Evolutionary conservation across 192 early-diverging fungal species (phyloP), one percentile per base, ranked within the genome.

Genomic region (Dissophora ornata): DNA sequence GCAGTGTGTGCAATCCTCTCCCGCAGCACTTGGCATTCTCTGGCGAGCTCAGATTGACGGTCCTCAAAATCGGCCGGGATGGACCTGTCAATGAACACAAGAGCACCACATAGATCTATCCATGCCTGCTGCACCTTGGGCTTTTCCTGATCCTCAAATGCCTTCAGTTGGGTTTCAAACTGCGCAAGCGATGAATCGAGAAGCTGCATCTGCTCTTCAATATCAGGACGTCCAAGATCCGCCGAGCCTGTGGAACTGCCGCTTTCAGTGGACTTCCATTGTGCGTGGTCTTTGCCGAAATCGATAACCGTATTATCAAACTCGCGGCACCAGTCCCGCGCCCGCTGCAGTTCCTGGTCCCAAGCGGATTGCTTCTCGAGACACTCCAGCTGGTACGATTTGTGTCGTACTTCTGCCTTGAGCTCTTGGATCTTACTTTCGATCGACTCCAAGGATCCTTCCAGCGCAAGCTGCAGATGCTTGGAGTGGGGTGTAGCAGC

Each of bases 101-200:
- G 45, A 10, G 64, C 41, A n/a, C 52, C 51, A 12, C 64, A 62
- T 9, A 67, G 9, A 4, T 67, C 25, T 28, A 57, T 24, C 73
- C 73, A 77, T 0, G 57, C 8, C 12, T 62, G 28, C 5, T 77
- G 42, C 5, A 77, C 73, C 4, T 28, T 25, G 0, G 73, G 58
- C 58, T 62, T 61, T 0, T 19, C 55, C 13, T 77, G 44, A 0
- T 41, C 24, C 28, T 77, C 73, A 33, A 62, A 50, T 26, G 24
- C 28, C 64, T 62, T 53, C 8, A 77, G 26, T 9, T 57, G 73
- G 9, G 22, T n/a, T 49, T 67, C 59, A 41, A 67, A 67, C 30
- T 49, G 52, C n/a, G 2, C 12, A 16, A 67, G 21, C 1, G 57
- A 13, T 1, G 58, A 18, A 1, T 67, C 64, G 12, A 77, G 73